Evolutionary conservation across 495 filamentous ascomycete genomes (phyloP).

Genomic region (Talaromyces liani): DNA sequence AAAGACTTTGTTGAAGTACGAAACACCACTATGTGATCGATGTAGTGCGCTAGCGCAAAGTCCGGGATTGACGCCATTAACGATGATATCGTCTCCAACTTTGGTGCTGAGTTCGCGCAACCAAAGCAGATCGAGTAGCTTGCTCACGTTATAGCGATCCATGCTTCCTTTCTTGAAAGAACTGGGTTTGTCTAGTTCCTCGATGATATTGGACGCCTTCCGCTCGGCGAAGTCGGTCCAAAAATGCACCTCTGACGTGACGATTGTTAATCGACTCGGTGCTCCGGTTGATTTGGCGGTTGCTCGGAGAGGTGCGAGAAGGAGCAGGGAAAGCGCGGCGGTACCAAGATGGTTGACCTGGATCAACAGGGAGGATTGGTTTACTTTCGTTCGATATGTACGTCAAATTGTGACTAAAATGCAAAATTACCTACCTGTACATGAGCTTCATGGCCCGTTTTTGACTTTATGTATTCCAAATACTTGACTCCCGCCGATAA

Average conservation of each 20-base stretch:
- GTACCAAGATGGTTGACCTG: neutral
- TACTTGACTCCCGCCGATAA: neutral
- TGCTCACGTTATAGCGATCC: neutral
- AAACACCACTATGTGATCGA: neutral
- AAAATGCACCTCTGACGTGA: neutral
- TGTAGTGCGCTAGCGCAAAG: neutral
- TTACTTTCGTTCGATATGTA: neutral
- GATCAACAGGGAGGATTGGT: neutral
- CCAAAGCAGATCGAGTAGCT: neutral
- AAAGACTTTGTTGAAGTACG: neutral
- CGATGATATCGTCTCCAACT: neutral
- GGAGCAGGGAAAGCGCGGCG: neutral
- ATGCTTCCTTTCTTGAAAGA: neutral
- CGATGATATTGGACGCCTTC: neutral
- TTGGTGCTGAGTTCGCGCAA: neutral
- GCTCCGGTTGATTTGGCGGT: neutral
- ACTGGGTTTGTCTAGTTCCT: neutral
- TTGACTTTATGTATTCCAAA: neutral
- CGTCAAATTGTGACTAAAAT: too few relatives aligned
- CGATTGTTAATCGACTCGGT: neutral
- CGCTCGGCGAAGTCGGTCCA: neutral
- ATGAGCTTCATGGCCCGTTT: neutral
- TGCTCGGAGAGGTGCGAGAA: neutral
- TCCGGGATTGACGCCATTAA: neutral
- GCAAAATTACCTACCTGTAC: neutral